phyloP scores from a whole-genome alignment of 2,329 filamentous ascomycete genomes.

The Teratosphaeria gauchensis region DNA sequence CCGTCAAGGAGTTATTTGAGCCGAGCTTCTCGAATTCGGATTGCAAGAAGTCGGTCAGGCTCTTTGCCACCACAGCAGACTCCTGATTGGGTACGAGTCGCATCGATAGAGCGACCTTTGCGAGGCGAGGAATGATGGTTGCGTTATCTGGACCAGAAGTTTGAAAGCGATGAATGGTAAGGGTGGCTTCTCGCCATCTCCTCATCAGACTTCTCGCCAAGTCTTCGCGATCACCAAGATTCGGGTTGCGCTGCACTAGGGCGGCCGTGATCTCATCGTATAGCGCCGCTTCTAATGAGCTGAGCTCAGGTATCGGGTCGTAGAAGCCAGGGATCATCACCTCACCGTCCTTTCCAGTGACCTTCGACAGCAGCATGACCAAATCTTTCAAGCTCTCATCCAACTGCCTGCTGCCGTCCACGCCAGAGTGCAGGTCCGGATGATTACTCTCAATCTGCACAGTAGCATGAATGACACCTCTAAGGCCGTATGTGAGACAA shows the following conservation, averaged over 20 bases:
- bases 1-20: conserved; percentile 68
- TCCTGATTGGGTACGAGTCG: conserved; percentile 91
- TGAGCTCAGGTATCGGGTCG: conserved; percentile 68
- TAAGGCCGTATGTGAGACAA: conserved; percentile 86
- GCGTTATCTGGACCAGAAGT: conserved; percentile 82
- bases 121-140: conserved; percentile 81
- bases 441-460: conserved; percentile 76
- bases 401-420: conserved; percentile 85
- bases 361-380: conserved; percentile 67
- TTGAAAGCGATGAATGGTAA: conserved; percentile 89
- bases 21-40: conserved; percentile 63
- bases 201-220: conserved; percentile 82
- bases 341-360: conserved; percentile 71
- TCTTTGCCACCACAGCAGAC: conserved; percentile 62
- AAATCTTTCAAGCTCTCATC: conserved; percentile 90
- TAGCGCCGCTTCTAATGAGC: conserved; percentile 62
- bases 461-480: conserved; percentile 88
- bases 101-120: conserved; percentile 78
- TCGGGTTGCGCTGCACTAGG: conserved; percentile 61
- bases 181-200: conserved; percentile 86
- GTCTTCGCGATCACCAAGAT: conserved; percentile 52
- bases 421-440: conserved; percentile 87
- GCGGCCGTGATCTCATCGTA: conserved; percentile 78
- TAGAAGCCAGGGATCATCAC: conserved; percentile 85
- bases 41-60: conserved; percentile 57